Conservation (phyloP, 257 asterid species). For the Linaria vulgaris region DNA sequence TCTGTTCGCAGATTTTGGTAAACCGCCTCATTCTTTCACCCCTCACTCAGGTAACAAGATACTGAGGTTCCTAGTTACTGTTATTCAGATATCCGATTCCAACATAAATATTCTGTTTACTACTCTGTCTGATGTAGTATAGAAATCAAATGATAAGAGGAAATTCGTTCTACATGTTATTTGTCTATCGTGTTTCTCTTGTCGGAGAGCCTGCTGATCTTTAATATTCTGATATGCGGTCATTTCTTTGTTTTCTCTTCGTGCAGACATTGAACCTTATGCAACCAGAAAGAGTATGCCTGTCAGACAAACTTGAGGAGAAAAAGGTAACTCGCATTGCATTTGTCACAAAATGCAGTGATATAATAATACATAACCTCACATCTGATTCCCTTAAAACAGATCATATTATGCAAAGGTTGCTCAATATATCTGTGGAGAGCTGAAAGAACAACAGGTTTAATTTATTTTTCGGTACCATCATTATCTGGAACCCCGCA, state of each 20-base stretch:
- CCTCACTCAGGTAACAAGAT: conserved; percentile 49
- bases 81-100: not conserved
- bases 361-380: conserved; percentile 25
- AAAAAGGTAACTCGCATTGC: conserved; percentile 52
- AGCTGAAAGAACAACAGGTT: conserved; percentile 72
- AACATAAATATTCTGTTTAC: not conserved
- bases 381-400: conserved; percentile 33
- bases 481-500: conserved; percentile 24
- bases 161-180: not conserved
- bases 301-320: conserved; percentile 55
- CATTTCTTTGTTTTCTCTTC: conserved; percentile 31
- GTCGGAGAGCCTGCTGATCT: conserved; percentile 18
- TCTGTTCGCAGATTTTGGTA: conserved; percentile 59
- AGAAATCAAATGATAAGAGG: not conserved
- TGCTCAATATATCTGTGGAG: conserved; percentile 38
- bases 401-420: conserved; percentile 51
- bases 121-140: not conserved
- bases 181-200: not conserved
- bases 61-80: not conserved
- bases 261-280: conserved; percentile 75
- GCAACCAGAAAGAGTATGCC: conserved; percentile 60
- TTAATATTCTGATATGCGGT: conserved; percentile 9
- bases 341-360: conserved; percentile 20
- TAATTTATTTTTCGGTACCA: conserved; percentile 23
- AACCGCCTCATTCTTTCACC: conserved; percentile 60